Evolutionary conservation across 2,329 filamentous ascomycete species (phyloP).

Genomic region (Fusarium ramigenum): DNA sequence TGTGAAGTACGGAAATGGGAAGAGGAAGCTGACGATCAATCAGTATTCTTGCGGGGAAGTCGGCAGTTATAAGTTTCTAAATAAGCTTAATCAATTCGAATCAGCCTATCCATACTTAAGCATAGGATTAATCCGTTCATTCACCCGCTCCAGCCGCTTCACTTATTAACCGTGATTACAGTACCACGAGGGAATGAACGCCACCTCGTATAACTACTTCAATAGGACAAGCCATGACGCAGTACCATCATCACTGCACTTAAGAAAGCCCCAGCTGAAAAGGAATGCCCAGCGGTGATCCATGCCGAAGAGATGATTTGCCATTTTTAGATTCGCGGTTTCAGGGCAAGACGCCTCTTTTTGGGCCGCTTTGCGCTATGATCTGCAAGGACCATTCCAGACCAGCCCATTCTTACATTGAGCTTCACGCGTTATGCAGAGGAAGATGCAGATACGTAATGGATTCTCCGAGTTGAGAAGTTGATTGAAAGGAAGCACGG

Average conservation of each 20-base stretch:
- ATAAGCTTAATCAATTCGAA: conserved; percentile 6
- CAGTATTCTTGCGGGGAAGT: background rate
- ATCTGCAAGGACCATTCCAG: conserved; percentile 12
- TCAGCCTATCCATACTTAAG: background rate
- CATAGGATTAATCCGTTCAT: background rate
- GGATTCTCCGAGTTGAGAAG: fast-evolving
- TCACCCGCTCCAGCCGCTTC: background rate
- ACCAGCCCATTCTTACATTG: background rate
- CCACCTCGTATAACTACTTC: conserved; percentile 30
- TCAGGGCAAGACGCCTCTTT: conserved; percentile 6
- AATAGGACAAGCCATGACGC: conserved; percentile 14
- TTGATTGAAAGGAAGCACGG: background rate
- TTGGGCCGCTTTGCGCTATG: background rate
- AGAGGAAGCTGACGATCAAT: too few relatives aligned
- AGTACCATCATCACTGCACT: background rate
- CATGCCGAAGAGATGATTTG: background rate
- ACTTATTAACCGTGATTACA: background rate
- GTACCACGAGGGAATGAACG: background rate
- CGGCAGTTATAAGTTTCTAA: background rate
- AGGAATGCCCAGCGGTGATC: background rate
- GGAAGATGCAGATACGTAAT: background rate
- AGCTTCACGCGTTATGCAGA: background rate
- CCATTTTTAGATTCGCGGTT: conserved; percentile 6
- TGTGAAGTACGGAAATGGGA: background rate
- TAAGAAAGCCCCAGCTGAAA: background rate